Conservation (phyloP, 805 yeast genomes). For the Saturnispora bothae region DNA sequence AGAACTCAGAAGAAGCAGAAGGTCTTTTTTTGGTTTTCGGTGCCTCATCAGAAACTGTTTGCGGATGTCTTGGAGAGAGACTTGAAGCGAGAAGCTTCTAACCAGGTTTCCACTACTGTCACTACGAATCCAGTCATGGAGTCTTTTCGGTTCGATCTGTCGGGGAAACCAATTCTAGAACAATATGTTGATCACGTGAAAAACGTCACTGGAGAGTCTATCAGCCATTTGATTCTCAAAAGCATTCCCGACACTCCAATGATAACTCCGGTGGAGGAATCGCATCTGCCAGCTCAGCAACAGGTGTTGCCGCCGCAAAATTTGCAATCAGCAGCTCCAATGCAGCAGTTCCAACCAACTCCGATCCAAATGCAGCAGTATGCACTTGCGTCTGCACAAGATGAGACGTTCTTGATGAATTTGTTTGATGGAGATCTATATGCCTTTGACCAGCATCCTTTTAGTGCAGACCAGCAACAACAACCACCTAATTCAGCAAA, state of each 20-base stretch:
- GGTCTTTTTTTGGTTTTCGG: constrained; percentile 94
- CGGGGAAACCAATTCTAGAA: constrained; percentile 34
- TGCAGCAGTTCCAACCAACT: constrained; percentile 2
- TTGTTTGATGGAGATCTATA: constrained; percentile 3
- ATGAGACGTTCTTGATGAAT: constrained; percentile 4
- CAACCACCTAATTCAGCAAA: neutral
- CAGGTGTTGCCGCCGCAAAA: neutral
- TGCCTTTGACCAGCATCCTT: neutral
- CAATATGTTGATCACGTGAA: constrained; percentile 34
- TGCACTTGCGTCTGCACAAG: constrained; percentile 6
- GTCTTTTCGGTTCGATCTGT: constrained; percentile 57
- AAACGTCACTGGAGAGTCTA: constrained; percentile 10
- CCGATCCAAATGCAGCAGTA: constrained; percentile 3
- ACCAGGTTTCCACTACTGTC: constrained; percentile 59
- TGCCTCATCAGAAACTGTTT: constrained; percentile 85
- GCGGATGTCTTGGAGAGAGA: constrained; percentile 92
- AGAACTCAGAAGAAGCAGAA: constrained; percentile 95
- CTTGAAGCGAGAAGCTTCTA: constrained; percentile 58
- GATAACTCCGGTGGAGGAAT: neutral
- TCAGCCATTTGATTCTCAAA: constrained; percentile 8
- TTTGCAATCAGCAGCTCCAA: neutral
- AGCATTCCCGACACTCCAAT: constrained; percentile 1
- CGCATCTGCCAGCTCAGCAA: neutral
- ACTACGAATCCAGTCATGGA: constrained; percentile 71
- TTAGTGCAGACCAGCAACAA: neutral